Evolutionary conservation across 306 rosid genomes (phyloP).

Genomic region (Fagus crenata): DNA sequence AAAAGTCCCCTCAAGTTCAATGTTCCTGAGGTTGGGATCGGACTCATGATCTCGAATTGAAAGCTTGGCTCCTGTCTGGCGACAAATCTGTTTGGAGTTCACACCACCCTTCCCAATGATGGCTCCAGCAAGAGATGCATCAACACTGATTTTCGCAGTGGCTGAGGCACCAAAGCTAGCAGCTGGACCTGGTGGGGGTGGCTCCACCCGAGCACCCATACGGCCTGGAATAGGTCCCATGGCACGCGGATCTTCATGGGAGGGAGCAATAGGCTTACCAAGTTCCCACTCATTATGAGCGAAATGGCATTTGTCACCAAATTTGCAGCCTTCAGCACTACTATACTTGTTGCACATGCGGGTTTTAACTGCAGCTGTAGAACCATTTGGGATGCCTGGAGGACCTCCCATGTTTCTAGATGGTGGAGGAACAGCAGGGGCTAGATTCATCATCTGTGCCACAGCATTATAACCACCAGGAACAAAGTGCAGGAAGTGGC

Average conservation of each 20-base stretch:
- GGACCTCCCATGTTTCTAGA: slow-evolving; percentile 58
- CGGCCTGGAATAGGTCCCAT: slow-evolving; percentile 57
- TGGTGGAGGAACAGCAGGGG: slow-evolving; percentile 58
- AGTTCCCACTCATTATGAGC: slow-evolving; percentile 99
- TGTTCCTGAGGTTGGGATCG: slow-evolving; percentile 73
- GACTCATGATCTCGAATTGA: slow-evolving; percentile 87
- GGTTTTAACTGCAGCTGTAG: slow-evolving; percentile 56
- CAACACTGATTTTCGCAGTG: slow-evolving; percentile 93
- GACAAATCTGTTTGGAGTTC: slow-evolving; percentile 93
- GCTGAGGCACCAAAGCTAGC: slow-evolving; percentile 85
- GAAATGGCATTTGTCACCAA: slow-evolving; percentile 90
- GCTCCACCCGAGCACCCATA: slow-evolving; percentile 58
- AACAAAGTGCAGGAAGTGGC: slow-evolving; percentile 91
- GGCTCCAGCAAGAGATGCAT: slow-evolving; percentile 93
- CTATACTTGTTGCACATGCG: slow-evolving; percentile 79
- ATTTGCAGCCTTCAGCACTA: slow-evolving; percentile 92
- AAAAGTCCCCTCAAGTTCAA: slow-evolving; percentile 91
- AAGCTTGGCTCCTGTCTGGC: slow-evolving; percentile 94
- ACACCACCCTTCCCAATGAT: slow-evolving; percentile 97
- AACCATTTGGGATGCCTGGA: slow-evolving; percentile 59
- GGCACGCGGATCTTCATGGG: slow-evolving; percentile 62
- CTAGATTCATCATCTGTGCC: slow-evolving; percentile 87
- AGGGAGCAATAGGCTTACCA: slow-evolving; percentile 57
- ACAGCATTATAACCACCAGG: slow-evolving; percentile 93
- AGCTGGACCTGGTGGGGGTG: slow-evolving; percentile 57